Base-by-base conservation (phyloP, 257 asterid genomes). In the Galeopsis tetrahit region DNA sequence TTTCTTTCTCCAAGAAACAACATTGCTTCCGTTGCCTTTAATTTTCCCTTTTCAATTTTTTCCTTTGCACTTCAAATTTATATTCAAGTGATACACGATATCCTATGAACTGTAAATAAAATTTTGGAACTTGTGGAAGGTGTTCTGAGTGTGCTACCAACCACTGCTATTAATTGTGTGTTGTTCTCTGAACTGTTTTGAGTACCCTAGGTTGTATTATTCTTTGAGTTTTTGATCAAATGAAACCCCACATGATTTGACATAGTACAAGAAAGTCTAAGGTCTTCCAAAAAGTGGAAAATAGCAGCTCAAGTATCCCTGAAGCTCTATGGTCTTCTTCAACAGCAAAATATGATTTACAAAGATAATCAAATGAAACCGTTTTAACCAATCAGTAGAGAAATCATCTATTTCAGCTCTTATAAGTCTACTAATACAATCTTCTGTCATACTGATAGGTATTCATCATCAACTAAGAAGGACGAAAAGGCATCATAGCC, bases 381-480 rank as follows among this genome's bases (percentile, higher is more conserved):
- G 28, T 64, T 35, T 57, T 53, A 4, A 35, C 35, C 49, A 57
- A 17, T 63, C 67, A 31, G 59, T 6, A 10, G 34, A 49, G 44
- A 38, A 52, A 6, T 38, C 7, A 43, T 43, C 49, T 43, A 8
- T 43, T 43, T 43, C 49, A 43, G 49, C 13, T 8, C 4, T 43
- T 2, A 38, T 8, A 38, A 38, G 7, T 1, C 43, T 39, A 68
- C 38, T 4, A 53, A 71, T 53, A 51, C 38, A 17, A 52, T 67
- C 46, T 66, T 56, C 6, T 51, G 48, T 39, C 65, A 13, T 10
- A 35, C 61, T 38, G n/a, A 44, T 67, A 55, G 59, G 51, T 40
- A 73, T 65, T 34, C 21, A 66, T 66, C 80, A 66, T 73, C 48
- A 70, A 42, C 69, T 52, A 33, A 44, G 49, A 43, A 7, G 49